Conservation (phyloP, 192 early-diverging fungal species). For the Backusella tuberculispora region DNA sequence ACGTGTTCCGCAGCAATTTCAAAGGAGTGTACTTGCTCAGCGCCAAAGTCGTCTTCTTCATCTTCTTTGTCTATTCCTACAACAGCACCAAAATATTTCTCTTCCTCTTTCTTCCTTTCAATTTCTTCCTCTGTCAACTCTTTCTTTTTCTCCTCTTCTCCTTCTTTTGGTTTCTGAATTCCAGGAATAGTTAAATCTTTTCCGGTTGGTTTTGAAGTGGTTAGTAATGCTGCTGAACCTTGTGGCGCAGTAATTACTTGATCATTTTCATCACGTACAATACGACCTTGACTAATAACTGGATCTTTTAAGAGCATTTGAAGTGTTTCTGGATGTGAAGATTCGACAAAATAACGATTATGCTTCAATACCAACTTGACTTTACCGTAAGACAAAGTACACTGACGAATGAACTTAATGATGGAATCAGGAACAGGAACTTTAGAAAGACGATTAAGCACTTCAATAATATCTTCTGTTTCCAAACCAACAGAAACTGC, state of each 20-base stretch:
- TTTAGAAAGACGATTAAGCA: slow-evolving; percentile 90
- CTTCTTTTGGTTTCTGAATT: slow-evolving; percentile 54
- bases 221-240: slow-evolving; percentile 13
- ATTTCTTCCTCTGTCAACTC: slow-evolving; percentile 33
- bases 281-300: slow-evolving; percentile 69
- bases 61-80: slow-evolving; percentile 61
- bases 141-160: slow-evolving; percentile 18
- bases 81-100: slow-evolving; percentile 47
- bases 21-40: slow-evolving; percentile 77
- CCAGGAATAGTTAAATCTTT: slow-evolving; percentile 72
- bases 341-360: slow-evolving; percentile 94
- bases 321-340: slow-evolving; percentile 78
- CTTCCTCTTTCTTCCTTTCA: slow-evolving; percentile 39
- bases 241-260: slow-evolving; percentile 20
- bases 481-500: slow-evolving; percentile 97
- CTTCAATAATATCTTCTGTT: slow-evolving; percentile 89
- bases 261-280: slow-evolving; percentile 55
- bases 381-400: slow-evolving; percentile 92
- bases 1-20: slow-evolving; percentile 70
- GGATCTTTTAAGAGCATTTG: slow-evolving; percentile 79
- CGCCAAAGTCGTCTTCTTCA: slow-evolving; percentile 75
- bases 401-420: slow-evolving; percentile 73
- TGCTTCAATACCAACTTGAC: slow-evolving; percentile 96
- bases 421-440: slow-evolving; percentile 78
- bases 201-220: slow-evolving; percentile 53